phyloP scores from a whole-genome alignment of 1,284 basidiomycete species.

The Tilletia caries region DNA sequence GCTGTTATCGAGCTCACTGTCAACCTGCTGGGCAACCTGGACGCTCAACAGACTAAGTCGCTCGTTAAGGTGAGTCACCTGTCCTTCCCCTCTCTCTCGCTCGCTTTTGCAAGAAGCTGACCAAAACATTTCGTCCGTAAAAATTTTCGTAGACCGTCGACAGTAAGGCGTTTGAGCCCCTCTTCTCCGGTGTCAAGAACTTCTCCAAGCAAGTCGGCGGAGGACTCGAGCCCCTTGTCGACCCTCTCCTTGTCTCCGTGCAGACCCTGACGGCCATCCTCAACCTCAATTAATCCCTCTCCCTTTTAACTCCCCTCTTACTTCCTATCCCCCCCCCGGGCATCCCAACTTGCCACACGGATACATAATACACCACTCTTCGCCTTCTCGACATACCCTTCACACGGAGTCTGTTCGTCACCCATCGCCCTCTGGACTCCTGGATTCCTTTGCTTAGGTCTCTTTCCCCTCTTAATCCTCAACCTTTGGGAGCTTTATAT shows the following conservation, averaged over 20 bases:
- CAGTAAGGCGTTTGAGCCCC: not conserved
- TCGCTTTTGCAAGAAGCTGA: not conserved
- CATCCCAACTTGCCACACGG: no score
- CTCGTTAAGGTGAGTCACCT: not conserved
- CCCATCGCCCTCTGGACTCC: no score
- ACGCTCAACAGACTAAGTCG: not conserved
- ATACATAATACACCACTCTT: no score
- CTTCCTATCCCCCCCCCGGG: no score
- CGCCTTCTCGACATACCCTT: no score
- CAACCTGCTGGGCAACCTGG: slow-evolving; percentile 5
- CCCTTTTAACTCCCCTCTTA: no score
- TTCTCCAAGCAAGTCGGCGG: not conserved
- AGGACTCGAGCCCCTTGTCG: not conserved
- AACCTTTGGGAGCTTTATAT: no score
- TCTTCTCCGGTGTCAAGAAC: not conserved
- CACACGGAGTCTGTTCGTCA: no score
- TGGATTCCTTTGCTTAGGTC: no score
- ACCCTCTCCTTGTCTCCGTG: not conserved
- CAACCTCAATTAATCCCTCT: not conserved
- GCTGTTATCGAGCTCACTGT: slow-evolving; percentile 8
- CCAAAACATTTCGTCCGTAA: not conserved
- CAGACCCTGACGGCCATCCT: not conserved
- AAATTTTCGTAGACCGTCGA: not conserved
- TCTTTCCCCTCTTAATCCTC: no score
- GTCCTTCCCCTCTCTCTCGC: not conserved